phyloP scores from a whole-genome alignment of 768 basidiomycete genomes.

The Suillus americanus region DNA sequence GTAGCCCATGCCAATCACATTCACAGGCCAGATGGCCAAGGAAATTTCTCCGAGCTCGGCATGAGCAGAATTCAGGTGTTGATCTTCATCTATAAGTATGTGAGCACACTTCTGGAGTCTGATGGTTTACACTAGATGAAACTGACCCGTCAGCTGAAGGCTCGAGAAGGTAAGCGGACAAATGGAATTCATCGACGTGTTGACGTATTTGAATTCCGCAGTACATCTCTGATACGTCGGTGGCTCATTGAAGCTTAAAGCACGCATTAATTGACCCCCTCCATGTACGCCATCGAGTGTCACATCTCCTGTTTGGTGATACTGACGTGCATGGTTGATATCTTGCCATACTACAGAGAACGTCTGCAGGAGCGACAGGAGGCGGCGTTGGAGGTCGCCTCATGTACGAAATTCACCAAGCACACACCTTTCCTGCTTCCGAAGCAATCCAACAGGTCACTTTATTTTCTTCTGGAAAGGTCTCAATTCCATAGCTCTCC shows the following conservation, averaged over 20 bases:
- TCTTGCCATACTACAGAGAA: conserved; percentile 14
- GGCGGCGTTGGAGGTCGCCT: conserved; percentile 1
- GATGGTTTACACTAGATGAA: not conserved
- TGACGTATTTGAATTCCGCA: conserved; percentile 3
- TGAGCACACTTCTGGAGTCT: not conserved
- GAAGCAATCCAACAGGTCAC: conserved; percentile 13
- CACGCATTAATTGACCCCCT: conserved; percentile 1
- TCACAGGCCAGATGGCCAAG: conserved; percentile 7
- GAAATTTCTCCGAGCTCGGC: conserved; percentile 9
- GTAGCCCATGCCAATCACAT: not conserved
- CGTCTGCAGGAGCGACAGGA: conserved; percentile 1
- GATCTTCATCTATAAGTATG: conserved; percentile 7
- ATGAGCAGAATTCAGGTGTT: conserved; percentile 10
- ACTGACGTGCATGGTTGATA: not conserved
- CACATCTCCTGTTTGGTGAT: conserved; percentile 3
- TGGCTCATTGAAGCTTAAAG: not conserved
- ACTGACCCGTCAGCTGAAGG: conserved; percentile 11
- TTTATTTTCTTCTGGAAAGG: conserved; percentile 9
- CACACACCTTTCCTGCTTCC: conserved; percentile 13
- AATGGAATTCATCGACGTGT: conserved; percentile 1
- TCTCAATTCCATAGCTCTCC: conserved; percentile 9
- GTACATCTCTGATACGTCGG: not conserved
- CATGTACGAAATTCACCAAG: not conserved
- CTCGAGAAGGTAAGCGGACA: conserved; percentile 11
- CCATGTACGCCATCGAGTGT: conserved; percentile 5